Percentiles rank a stretch among this genome's conserved stretches.
phyloP scores from a whole-genome alignment of 495 filamentous ascomycete species.

The Penicillium turbatum region DNA sequence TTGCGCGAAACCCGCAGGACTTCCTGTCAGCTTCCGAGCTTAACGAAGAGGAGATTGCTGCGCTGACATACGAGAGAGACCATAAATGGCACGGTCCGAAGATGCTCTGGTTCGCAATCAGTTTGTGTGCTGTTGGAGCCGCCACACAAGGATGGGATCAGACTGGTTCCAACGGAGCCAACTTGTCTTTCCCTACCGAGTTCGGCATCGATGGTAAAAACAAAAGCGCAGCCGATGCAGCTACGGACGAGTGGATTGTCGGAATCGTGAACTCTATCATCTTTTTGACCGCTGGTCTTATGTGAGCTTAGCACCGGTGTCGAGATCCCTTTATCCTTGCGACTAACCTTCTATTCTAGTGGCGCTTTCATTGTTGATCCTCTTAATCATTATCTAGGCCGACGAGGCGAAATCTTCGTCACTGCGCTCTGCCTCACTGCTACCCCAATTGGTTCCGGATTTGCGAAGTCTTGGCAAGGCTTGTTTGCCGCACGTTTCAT shows the following conservation, averaged over 20 bases:
- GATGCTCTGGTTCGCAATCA: slow-evolving; percentile 36
- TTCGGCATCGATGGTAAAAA: slow-evolving; percentile 46
- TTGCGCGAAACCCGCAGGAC: slow-evolving; percentile 26
- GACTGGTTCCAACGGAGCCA: slow-evolving; percentile 64
- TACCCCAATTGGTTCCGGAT: slow-evolving; percentile 48
- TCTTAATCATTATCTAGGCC: slow-evolving; percentile 51
- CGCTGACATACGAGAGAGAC: slow-evolving; percentile 27
- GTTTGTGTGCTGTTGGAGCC: slow-evolving; percentile 32
- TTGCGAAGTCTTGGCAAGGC: slow-evolving; percentile 50
- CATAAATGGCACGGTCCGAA: slow-evolving; percentile 34
- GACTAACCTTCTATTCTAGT: slow-evolving; percentile 26
- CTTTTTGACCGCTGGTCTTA: slow-evolving; percentile 27
- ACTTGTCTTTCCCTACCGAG: slow-evolving; percentile 52
- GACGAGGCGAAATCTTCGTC: slow-evolving; percentile 55
- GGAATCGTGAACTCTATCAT: slow-evolving; percentile 54
- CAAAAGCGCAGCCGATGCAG: neutral
- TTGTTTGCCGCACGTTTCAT: slow-evolving; percentile 53
- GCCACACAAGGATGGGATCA: slow-evolving; percentile 59
- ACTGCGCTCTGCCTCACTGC: slow-evolving; percentile 48
- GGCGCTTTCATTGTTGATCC: slow-evolving; percentile 51
- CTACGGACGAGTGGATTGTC: slow-evolving; percentile 51
- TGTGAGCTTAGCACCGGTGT: slow-evolving; percentile 40
- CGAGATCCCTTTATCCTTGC: slow-evolving; percentile 12
- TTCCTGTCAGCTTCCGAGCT: slow-evolving; percentile 22
- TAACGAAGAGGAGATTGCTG: slow-evolving; percentile 16